Base-by-base conservation (phyloP, 73 alveolate genomes). In the Urostyla sp. region DNA sequence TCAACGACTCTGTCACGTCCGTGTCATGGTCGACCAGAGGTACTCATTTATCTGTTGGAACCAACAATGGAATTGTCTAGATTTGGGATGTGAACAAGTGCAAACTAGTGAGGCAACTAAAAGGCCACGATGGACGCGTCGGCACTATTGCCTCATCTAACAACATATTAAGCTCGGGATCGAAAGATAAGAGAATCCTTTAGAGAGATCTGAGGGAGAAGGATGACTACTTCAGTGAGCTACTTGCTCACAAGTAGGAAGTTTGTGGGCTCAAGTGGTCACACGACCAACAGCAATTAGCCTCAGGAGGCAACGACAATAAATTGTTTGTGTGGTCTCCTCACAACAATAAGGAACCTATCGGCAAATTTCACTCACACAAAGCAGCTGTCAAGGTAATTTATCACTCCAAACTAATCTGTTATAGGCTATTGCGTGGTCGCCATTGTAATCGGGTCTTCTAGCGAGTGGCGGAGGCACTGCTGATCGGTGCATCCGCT, bases 271-370 rank as follows among this genome's bases (percentile, higher is more conserved):
- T 96, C 27, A 96, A 96, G 86, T 96, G 99, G 98, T 90, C 98
- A 24, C 80, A 80, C 40, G 99, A 95, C 76, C 98, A 93, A 60
- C 87, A 94, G 53, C 88, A 92, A 67, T 81, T 98, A 66, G 99
- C 99, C 2, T 95, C 99, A 0, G 99, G 99, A 7, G 99, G 99
- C 54, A 98, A 98, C 85, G 99, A 98, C 84, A 98, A 98, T 92
- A 93, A 94, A 87, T 87, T 98, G 49, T 80, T 86, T 36, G 93
- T 98, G 20, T 98, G 99, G 99, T 90, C 92, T 72, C 55, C 84
- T 32, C 92, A 87, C 48, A 63, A 84, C 48, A 43, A 45, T 5
- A 63, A 57, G 7, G 87, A 83, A 49, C 99, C 99, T 10, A 87
- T 93, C 23, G 80, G 63, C 57, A 87, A 90, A 66, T 88, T 95